Percentiles rank a stretch among this genome's conserved stretches.
Conservation (phyloP, 257 asterid species). For the Capsicum chinense region DNA sequence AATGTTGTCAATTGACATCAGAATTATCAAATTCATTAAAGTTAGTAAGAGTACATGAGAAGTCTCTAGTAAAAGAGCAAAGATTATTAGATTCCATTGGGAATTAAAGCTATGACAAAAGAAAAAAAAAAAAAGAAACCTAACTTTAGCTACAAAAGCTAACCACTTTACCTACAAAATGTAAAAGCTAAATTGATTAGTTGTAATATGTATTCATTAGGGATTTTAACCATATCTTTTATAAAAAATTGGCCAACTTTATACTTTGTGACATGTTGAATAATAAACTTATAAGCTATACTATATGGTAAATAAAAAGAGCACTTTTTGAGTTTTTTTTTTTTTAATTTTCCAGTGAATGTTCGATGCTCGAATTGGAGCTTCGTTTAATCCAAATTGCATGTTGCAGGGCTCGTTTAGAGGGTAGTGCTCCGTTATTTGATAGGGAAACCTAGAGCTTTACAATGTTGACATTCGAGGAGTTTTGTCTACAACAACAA, state of each 20-base stretch:
- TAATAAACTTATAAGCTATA: not conserved
- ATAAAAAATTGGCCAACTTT: not conserved
- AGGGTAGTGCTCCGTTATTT: too few species aligned
- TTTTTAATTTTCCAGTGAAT: too few species aligned
- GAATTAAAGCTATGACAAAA: conserved; percentile 23
- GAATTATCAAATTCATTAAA: not conserved
- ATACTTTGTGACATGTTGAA: not conserved
- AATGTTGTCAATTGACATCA: not conserved
- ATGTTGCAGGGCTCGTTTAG: too few species aligned
- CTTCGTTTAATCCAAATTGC: too few species aligned
- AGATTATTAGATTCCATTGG: conserved; percentile 26
- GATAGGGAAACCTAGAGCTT: too few species aligned
- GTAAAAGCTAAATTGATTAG: conserved; percentile 3
- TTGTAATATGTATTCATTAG: not conserved
- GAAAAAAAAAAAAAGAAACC: not conserved
- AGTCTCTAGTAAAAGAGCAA: conserved; percentile 21
- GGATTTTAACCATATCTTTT: not conserved
- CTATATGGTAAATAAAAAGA: not conserved
- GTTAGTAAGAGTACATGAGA: not conserved
- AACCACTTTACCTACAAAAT: not conserved
- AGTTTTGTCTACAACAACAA: too few species aligned
- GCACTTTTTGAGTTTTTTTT: not conserved
- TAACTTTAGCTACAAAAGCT: not conserved
- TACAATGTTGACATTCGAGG: too few species aligned
- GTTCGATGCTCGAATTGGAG: too few species aligned